Conservation (phyloP, 345 rosid species). For the Hibiscus mutabilis region DNA sequence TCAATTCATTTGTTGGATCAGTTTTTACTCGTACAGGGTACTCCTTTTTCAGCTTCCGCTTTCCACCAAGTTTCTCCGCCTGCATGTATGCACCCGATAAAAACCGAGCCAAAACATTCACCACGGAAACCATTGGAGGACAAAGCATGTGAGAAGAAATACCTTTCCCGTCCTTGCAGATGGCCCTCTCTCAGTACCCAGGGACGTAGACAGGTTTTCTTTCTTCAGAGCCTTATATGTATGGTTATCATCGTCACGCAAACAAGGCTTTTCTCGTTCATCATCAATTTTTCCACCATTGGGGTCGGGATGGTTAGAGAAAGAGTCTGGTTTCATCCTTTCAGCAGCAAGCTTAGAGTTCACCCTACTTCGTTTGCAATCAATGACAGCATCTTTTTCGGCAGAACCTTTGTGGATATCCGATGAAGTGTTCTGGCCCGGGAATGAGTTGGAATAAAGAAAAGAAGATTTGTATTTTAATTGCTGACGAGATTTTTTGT, state of each 20-base stretch:
- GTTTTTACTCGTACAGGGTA: constrained; percentile 23
- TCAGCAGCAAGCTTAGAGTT: constrained; percentile 41
- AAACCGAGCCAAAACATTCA: constrained; percentile 1
- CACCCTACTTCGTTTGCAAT: constrained; percentile 29
- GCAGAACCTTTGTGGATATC: constrained; percentile 33
- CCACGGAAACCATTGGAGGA: neutral
- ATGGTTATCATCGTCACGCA: constrained; percentile 26
- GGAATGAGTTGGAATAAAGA: constrained; percentile 32
- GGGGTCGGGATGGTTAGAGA: constrained; percentile 27
- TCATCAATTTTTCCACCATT: constrained; percentile 22
- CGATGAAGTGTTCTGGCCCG: constrained; percentile 30
- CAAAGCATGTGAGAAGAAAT: neutral
- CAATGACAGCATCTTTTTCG: constrained; percentile 30
- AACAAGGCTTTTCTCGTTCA: constrained; percentile 26
- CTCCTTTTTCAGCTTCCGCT: constrained; percentile 29
- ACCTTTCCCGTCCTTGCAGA: constrained; percentile 41
- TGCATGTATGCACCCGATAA: constrained; percentile 12
- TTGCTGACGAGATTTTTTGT: constrained; percentile 33
- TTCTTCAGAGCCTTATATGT: constrained; percentile 28
- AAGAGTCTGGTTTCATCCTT: constrained; percentile 35
- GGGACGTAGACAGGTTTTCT: constrained; percentile 31
- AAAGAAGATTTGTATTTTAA: constrained; percentile 33
- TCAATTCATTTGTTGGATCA: constrained; percentile 30
- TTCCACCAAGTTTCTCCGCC: constrained; percentile 39
- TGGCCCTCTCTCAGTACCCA: constrained; percentile 35